Conservation (phyloP, 2,329 filamentous ascomycete species). For the Ciborinia camelliae region DNA sequence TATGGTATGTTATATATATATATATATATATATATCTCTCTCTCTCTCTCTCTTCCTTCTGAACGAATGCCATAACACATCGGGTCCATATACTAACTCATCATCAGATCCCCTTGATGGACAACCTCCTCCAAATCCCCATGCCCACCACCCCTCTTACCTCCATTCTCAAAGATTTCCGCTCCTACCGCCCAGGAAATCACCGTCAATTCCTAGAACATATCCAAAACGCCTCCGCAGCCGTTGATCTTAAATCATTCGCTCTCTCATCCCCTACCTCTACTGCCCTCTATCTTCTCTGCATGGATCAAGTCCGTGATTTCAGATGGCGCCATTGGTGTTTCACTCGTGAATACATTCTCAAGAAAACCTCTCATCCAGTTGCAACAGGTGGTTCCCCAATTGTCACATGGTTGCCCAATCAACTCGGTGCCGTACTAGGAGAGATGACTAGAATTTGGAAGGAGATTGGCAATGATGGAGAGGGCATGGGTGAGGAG, state of each 20-base stretch:
- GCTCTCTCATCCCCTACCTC: slow-evolving; percentile 53
- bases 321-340: slow-evolving; percentile 85
- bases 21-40: no score
- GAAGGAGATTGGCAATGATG: slow-evolving; percentile 31
- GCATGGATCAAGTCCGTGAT: slow-evolving; percentile 72
- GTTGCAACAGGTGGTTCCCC: slow-evolving; percentile 78
- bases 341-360: slow-evolving; percentile 79
- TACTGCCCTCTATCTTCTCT: slow-evolving; percentile 60
- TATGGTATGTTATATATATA: slow-evolving; percentile 70
- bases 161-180: slow-evolving; percentile 82
- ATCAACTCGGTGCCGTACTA: slow-evolving; percentile 73
- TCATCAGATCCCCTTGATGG: slow-evolving; percentile 70
- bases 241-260: slow-evolving; percentile 56
- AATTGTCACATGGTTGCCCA: slow-evolving; percentile 81
- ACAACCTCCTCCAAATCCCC: slow-evolving; percentile 78
- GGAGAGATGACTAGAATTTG: slow-evolving; percentile 62
- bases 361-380: slow-evolving; percentile 72
- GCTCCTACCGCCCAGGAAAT: slow-evolving; percentile 82
- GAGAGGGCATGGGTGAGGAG: slow-evolving; percentile 35
- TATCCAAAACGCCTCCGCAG: slow-evolving; percentile 52
- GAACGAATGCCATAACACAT: not conserved
- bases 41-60: not conserved
- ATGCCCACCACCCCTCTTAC: slow-evolving; percentile 91
- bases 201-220: slow-evolving; percentile 81
- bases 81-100: not conserved